Evolutionary conservation across 495 filamentous ascomycete genomes (phyloP).

Genomic region (Letharia columbiana): DNA sequence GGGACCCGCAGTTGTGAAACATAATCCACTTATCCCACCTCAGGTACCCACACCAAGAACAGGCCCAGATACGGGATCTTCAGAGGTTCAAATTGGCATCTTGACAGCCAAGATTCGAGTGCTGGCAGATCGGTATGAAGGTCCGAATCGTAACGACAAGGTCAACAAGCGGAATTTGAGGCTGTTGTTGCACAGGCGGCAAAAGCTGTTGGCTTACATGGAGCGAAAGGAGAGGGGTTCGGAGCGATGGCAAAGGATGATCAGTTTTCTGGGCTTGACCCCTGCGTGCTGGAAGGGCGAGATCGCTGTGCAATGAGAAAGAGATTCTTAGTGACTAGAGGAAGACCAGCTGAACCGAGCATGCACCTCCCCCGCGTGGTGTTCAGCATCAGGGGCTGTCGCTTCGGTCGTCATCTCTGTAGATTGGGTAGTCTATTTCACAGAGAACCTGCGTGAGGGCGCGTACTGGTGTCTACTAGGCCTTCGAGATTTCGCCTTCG

Average conservation of each 20-base stretch:
- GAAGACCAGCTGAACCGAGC: neutral
- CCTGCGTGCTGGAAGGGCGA: slow-evolving; percentile 81
- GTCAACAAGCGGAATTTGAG: slow-evolving; percentile 87
- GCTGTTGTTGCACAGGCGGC: slow-evolving; percentile 76
- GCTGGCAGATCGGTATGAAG: slow-evolving; percentile 52
- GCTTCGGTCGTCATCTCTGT: neutral
- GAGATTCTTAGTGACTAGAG: neutral
- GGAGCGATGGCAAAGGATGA: slow-evolving; percentile 73
- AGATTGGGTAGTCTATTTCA: neutral
- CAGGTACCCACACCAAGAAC: slow-evolving; percentile 55
- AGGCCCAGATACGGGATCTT: slow-evolving; percentile 83
- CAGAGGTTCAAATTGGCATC: slow-evolving; percentile 96
- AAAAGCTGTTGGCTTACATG: slow-evolving; percentile 80
- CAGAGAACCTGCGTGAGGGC: neutral
- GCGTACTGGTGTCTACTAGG: neutral
- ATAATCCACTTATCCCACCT: slow-evolving; percentile 12
- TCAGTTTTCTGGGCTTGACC: slow-evolving; percentile 73
- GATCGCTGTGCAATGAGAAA: slow-evolving; percentile 40
- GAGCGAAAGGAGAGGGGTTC: slow-evolving; percentile 84
- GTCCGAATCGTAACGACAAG: slow-evolving; percentile 61
- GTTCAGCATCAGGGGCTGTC: neutral
- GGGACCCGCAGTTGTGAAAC: slow-evolving; percentile 30
- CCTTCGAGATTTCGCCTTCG: neutral
- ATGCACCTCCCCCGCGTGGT: no score
- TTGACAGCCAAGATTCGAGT: slow-evolving; percentile 88